Evolutionary conservation across 352 stramenopile species (phyloP), one percentile per base, ranked within the genome.

Genomic region (Phytophthora sansomeana): DNA sequence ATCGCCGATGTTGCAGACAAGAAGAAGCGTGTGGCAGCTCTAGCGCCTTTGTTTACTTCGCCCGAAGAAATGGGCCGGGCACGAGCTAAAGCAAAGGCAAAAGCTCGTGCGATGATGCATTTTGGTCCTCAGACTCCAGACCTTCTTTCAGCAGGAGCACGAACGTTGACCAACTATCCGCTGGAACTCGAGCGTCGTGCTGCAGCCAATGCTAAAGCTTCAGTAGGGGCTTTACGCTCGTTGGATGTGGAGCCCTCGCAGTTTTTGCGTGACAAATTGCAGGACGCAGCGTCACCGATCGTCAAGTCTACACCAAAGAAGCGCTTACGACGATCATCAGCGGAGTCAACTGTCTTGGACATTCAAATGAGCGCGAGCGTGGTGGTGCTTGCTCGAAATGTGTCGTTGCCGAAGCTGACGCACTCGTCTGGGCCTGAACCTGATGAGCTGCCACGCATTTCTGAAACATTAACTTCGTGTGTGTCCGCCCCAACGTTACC

Each of bases 241-340:
- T 46, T 84, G 16, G 66, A 85, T 32, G 46, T 80, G 0, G 64
- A 78, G 13, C 80, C 71, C 7, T 89, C 80, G 6, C 30, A 48
- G 11, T 87, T 89, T 50, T 35, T 89, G 19, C 54, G 67, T 5
- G 65, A 73, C 11, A 80, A 83, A 35, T 36, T 89, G 10, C 35
- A 61, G 49, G 7, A 26, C 5, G 49, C 54, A 28, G 62, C 53
- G 17, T 65, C 47, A 21, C 33, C 49, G 19, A 35, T 38, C 10
- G 49, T 67, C 30, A 87, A 84, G 36, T 84, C 81, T 3, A 79
- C 72, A 21, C 69, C 74, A 38, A 82, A 82, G 58, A 67, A 74
- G 43, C 58, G 65, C 16, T 50, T 73, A 36, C 43, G 58, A 24
- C 61, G 36, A 38, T 11, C 56, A 9, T 24, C 50, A 6, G 35